Evolutionary conservation across 371 early-diverging fungal species (phyloP), one percentile per base, ranked within the genome.

Genomic region (Saksenaea oblongispora): DNA sequence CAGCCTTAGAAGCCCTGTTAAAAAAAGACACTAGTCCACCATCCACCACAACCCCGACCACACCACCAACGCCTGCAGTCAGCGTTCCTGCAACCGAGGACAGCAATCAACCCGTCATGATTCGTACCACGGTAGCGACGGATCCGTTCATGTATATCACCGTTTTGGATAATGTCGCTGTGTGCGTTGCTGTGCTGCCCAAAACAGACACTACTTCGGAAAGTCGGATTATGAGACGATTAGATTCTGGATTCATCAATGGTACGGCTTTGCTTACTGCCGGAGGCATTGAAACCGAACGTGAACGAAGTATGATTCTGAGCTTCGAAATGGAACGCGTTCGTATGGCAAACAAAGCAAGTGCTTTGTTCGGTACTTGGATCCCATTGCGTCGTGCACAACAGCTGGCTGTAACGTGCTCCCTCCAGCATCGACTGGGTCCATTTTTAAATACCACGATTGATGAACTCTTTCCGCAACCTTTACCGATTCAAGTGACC

Each of bases 311-410:
- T 62, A 88, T 91, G 31, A 84, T 92, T 14, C 78, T 93, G 24
- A 88, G 89, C 57, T 77, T 93, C 62, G 92, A 93, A 58, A 80
- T 90, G n/a, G 84, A 84, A 28, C 82, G 89, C 35, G 84, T 88
- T 47, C 88, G 91, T 34, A 79, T 85, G 64, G 82, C 87, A 17
- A 78, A 85, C 62, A 79, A 80, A 36, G 84, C 82, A 37, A 85
- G 86, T 37, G 74, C 82, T 54, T 70, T 91, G 24, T 84, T 82
- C 53, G 93, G 93, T 22, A 92, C 92, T 0, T 93, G 93, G 93
- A 88, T 93, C 53, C 93, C 93, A 2, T 78, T 93, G 31, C 76
- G 80, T 0, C 86, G 93, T 1, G 93, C 91, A 0, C 83, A 88
- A 5, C 90, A 87, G 1, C 78, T 93, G 55, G 89, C 91, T 0